phyloP scores from a whole-genome alignment of 129 eudicot species.

The Flaveria bidentis region DNA sequence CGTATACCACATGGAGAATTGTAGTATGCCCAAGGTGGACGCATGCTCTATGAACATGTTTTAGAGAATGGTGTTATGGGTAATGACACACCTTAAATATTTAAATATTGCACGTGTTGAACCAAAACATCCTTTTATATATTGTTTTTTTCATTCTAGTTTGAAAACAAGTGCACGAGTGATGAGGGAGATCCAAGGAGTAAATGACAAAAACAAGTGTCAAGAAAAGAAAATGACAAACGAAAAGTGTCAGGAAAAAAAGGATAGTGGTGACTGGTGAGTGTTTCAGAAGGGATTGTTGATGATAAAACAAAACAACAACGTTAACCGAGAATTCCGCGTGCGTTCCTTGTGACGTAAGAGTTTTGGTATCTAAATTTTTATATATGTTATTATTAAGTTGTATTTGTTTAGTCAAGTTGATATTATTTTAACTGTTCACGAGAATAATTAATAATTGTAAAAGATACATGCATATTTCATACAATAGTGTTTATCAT shows the following conservation, averaged over 20 bases:
- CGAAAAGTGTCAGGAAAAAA: background rate
- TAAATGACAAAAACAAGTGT: constrained; percentile 15
- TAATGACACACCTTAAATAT: background rate
- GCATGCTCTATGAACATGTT: constrained; percentile 27
- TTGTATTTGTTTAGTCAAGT: too few relatives aligned
- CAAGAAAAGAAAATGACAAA: background rate
- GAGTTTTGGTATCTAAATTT: background rate
- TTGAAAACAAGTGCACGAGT: constrained; percentile 6
- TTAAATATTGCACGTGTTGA: constrained; percentile 21
- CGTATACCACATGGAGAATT: background rate
- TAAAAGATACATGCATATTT: too few relatives aligned
- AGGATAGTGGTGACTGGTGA: background rate
- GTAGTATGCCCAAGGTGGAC: background rate
- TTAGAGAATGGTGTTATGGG: constrained; percentile 19
- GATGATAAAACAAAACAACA: too few relatives aligned
- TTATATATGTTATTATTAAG: too few relatives aligned
- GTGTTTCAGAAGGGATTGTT: background rate
- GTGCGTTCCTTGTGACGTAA: constrained; percentile 5
- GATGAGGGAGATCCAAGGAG: constrained; percentile 20
- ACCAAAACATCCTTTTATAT: constrained; percentile 17
- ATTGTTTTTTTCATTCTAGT: background rate
- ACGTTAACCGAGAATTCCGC: constrained; percentile 11
- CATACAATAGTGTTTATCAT: too few relatives aligned
- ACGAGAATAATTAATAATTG: too few relatives aligned
- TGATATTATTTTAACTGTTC: too few relatives aligned